phyloP scores from a whole-genome alignment of 306 rosid genomes.

The Senna tora region DNA sequence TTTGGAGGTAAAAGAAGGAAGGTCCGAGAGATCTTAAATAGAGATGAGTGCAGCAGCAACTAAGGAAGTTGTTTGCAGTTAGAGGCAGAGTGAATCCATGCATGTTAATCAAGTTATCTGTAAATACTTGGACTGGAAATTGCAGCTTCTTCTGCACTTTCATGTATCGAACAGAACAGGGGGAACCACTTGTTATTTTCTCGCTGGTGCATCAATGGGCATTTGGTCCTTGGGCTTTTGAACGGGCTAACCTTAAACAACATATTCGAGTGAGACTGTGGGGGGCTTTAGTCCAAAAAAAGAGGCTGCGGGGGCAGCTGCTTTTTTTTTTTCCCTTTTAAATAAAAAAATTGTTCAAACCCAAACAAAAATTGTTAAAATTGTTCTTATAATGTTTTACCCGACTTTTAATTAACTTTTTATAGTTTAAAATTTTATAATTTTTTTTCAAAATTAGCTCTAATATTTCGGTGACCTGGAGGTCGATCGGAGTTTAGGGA shows the following conservation, averaged over 20 bases:
- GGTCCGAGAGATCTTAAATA: conserved; percentile 44
- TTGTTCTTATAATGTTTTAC: no score
- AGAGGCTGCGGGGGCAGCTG: no score
- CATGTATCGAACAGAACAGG: neutral
- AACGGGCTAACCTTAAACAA: neutral
- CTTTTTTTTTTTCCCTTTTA: no score
- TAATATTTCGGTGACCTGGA: no score
- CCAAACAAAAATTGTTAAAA: no score
- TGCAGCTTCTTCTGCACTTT: neutral
- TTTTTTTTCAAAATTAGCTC: no score
- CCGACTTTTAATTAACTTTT: no score
- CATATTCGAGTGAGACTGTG: no score
- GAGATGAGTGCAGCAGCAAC: conserved; percentile 26
- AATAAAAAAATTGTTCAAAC: no score
- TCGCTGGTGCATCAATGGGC: neutral
- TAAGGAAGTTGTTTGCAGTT: conserved; percentile 31
- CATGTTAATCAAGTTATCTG: conserved; percentile 54
- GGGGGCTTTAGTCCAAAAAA: no score
- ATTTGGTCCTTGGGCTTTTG: neutral
- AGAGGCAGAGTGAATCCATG: conserved; percentile 50
- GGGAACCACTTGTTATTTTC: neutral
- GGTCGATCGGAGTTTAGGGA: no score
- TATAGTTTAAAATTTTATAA: no score
- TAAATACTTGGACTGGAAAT: conserved; percentile 25
- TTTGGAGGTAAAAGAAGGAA: conserved; percentile 35